Evolutionary conservation across 495 filamentous ascomycete species (phyloP), one percentile per base, ranked within the genome.

Genomic region (Cercophora newfieldiana): DNA sequence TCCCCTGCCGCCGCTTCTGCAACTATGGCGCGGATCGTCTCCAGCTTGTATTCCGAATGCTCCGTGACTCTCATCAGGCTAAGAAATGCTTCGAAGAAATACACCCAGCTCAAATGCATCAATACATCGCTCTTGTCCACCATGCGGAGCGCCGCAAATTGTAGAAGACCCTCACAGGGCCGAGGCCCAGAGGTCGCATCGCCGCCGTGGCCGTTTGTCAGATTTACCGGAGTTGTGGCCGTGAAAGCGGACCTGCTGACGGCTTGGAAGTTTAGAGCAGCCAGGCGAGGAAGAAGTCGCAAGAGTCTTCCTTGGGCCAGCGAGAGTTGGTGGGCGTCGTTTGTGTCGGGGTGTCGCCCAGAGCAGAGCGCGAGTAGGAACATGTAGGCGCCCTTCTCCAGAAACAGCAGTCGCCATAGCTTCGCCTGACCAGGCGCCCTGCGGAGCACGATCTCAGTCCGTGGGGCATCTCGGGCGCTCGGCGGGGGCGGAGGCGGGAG

Each of bases 241-340:
- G 85, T 68, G 25, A 89, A 77, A 22, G 89, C 82, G 0, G 89
- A 82, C 18, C 71, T 78, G 8, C 83, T 81, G 44, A 95, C 80
- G 12, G 84, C 78, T 16, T 80, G 76, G 80, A 91, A 88, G 71
- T 91, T 86, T 58, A 92, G 66, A 2, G 77, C 74, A 3, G 88
- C 90, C 3, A 92, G 82, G 16, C 87, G 85, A 1, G 89, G 86
- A 2, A 96, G 75, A 65, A 94, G 79, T 12, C 88, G 84, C 68
- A 96, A 78, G 48, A 96, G 66, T 63, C 93, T 82, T 37, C 88
- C 91, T 76, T 97, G 93, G 1, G 91, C 89, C 22, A 96, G 77
- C 0, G 91, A 90, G 65, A 87, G 87, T 56, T 94, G 86, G 48
- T 83, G 83, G 67, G 84, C 85, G 6, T 70, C 74, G 0, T 68